Evolutionary conservation across 2,329 filamentous ascomycete species (phyloP).

Genomic region (Phyllosticta paracitricarpa): DNA sequence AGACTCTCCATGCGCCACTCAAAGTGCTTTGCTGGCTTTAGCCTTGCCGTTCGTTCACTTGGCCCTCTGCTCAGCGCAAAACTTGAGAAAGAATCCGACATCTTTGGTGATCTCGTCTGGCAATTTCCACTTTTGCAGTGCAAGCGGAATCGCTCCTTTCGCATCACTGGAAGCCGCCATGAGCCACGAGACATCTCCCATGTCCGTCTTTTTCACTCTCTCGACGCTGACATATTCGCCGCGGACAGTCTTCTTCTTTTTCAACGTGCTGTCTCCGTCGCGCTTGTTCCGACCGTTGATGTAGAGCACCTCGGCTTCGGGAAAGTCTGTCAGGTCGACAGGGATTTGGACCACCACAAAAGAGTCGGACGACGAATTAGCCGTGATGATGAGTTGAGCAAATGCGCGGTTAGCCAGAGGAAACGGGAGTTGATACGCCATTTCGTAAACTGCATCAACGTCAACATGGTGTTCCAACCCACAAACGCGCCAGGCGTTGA

Average conservation of each 20-base stretch:
- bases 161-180: slow-evolving; percentile 71
- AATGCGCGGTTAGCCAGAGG: slow-evolving; percentile 57
- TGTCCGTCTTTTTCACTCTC: slow-evolving; percentile 33
- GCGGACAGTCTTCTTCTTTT: slow-evolving; percentile 38
- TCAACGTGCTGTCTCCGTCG: background rate
- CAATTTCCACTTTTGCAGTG: slow-evolving; percentile 54
- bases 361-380: slow-evolving; percentile 10
- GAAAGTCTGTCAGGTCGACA: slow-evolving; percentile 24
- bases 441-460: slow-evolving; percentile 43
- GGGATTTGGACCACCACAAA: slow-evolving; percentile 31
- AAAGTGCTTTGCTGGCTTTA: background rate
- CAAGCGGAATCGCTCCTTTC: slow-evolving; percentile 54
- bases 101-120: slow-evolving; percentile 59
- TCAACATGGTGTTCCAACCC: background rate
- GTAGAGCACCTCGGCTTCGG: slow-evolving; percentile 20
- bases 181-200: slow-evolving; percentile 53
- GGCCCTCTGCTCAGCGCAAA: background rate
- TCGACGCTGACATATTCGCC: slow-evolving; percentile 59
- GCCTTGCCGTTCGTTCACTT: background rate
- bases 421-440: slow-evolving; percentile 52
- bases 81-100: slow-evolving; percentile 57
- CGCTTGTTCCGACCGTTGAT: slow-evolving; percentile 14
- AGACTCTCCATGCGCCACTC: no score
- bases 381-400: slow-evolving; percentile 53
- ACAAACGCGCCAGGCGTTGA: background rate